Percentiles rank a stretch among this genome's conserved stretches.
These are phyloP conservation scores for Mycena crocata DNA, from an alignment of 768 basidiomycete genomes.

Conservation along the genomic window DNA sequence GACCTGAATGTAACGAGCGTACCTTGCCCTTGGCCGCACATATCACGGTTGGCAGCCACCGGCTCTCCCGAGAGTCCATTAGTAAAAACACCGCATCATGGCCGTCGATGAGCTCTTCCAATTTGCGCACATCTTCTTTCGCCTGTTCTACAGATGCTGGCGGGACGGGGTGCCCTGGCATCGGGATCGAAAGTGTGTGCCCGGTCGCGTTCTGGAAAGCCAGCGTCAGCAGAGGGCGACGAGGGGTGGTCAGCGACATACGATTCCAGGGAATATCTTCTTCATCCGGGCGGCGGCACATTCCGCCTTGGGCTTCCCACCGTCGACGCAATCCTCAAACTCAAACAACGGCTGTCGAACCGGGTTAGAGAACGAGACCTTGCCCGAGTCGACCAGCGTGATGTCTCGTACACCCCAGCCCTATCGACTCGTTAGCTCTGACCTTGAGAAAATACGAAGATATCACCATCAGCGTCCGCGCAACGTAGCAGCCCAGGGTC, in stretches of 20 bases:
- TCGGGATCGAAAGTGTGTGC: constrained; percentile 85
- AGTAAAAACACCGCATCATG: constrained; percentile 94
- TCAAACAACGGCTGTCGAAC: constrained; percentile 97
- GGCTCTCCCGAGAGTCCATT: constrained; percentile 98
- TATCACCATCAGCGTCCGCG: constrained; percentile 88
- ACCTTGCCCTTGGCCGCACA: constrained; percentile 90
- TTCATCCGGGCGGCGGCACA: constrained; percentile 88
- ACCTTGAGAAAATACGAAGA: background rate
- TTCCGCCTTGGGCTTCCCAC: constrained; percentile 93
- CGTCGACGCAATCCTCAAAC: constrained; percentile 92
- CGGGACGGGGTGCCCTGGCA: constrained; percentile 97
- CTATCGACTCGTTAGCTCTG: constrained; percentile 52
- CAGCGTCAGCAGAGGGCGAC: background rate
- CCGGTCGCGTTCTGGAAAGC: constrained; percentile 81
- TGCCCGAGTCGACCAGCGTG: constrained; percentile 90
- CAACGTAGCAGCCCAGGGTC: constrained; percentile 96
- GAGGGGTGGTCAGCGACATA: constrained; percentile 52
- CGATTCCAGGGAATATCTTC: constrained; percentile 94
- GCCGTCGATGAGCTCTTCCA: constrained; percentile 82
- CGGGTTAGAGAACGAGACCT: constrained; percentile 96
- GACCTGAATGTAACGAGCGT: constrained; percentile 5
- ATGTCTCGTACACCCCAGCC: constrained; percentile 97
- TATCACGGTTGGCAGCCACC: constrained; percentile 95
- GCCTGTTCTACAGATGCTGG: constrained; percentile 64
- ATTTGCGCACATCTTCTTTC: constrained; percentile 72